A percentile compares a stretch with the other conserved stretches of the same genome.
These are phyloP conservation scores for Aspergillus proliferans DNA, from an alignment of 2,329 filamentous ascomycete species.

Conservation along the genomic window DNA sequence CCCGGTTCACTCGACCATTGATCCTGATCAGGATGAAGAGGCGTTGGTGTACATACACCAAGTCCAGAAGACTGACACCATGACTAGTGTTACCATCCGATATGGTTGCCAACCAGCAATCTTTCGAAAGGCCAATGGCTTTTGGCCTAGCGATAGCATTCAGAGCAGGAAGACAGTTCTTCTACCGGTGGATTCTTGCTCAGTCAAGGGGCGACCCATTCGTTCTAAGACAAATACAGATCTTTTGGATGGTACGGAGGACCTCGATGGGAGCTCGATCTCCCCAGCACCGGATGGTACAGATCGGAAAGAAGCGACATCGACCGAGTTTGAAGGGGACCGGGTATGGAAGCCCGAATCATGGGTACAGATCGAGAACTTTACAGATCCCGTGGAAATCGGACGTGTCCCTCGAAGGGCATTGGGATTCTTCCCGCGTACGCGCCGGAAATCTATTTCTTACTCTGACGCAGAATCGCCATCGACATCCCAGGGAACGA, in stretches of 20 bases:
- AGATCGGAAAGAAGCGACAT: slow-evolving; percentile 5
- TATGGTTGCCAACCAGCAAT: slow-evolving; percentile 81
- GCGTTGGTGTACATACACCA: slow-evolving; percentile 86
- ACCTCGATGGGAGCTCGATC: slow-evolving; percentile 30
- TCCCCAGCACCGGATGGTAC: slow-evolving; percentile 14
- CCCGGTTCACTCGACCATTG: slow-evolving; percentile 17
- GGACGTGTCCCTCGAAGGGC: slow-evolving; percentile 72
- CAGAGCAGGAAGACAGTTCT: slow-evolving; percentile 75
- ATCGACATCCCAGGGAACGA: slow-evolving; percentile 19
- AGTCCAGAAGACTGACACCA: slow-evolving; percentile 74
- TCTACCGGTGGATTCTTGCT: slow-evolving; percentile 83
- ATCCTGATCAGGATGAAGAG: slow-evolving; percentile 57
- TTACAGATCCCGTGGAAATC: slow-evolving; percentile 70
- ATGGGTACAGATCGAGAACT: slow-evolving; percentile 76
- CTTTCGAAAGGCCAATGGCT: slow-evolving; percentile 79
- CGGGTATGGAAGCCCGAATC: slow-evolving; percentile 77
- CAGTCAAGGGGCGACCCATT: slow-evolving; percentile 64
- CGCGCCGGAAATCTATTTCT: slow-evolving; percentile 71
- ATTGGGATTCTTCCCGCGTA: slow-evolving; percentile 85
- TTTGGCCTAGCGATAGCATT: slow-evolving; percentile 91
- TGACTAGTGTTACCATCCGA: slow-evolving; percentile 82
- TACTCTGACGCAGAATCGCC: slow-evolving; percentile 55
- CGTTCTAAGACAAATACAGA: slow-evolving; percentile 23
- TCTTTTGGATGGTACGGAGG: slow-evolving; percentile 24
- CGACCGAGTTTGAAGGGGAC: slow-evolving; percentile 50